These are phyloP conservation scores for Botrytis aclada DNA, from an alignment of 2,329 filamentous ascomycete genomes.

Conservation along the genomic window DNA sequence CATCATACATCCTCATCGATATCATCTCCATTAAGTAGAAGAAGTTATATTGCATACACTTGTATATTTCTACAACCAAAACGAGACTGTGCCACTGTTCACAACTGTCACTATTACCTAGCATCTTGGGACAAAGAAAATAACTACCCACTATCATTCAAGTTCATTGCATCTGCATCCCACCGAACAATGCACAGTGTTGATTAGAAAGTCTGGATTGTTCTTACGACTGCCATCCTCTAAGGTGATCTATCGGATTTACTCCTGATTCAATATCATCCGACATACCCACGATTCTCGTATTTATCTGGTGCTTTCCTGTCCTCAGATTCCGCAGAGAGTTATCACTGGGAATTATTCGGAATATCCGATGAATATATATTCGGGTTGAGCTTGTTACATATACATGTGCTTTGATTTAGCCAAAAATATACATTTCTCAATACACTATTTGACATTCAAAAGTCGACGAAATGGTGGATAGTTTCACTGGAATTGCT, in stretches of 20 bases:
- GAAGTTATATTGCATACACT: not conserved
- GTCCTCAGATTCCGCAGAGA: not conserved
- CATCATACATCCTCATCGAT: not conserved
- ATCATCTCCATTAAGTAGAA: not conserved
- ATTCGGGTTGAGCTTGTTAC: not conserved
- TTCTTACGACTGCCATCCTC: not conserved
- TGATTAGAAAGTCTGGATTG: not conserved
- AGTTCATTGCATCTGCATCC: not conserved
- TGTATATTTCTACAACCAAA: not conserved
- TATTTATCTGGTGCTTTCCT: not conserved
- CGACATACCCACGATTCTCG: not conserved
- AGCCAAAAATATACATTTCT: not conserved
- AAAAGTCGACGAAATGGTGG: slow-evolving; percentile 22
- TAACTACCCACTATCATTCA: not conserved
- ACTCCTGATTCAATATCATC: slow-evolving; percentile 2
- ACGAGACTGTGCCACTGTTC: not conserved
- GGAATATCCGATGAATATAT: not conserved
- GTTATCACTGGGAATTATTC: not conserved
- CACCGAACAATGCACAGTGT: not conserved
- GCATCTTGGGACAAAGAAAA: not conserved
- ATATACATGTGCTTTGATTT: not conserved
- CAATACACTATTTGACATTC: not conserved
- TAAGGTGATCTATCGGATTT: not conserved
- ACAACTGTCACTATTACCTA: not conserved
- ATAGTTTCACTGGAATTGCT: slow-evolving; percentile 22